Conservation (phyloP, 2,329 filamentous ascomycete genomes). For the Fusarium palustre region DNA sequence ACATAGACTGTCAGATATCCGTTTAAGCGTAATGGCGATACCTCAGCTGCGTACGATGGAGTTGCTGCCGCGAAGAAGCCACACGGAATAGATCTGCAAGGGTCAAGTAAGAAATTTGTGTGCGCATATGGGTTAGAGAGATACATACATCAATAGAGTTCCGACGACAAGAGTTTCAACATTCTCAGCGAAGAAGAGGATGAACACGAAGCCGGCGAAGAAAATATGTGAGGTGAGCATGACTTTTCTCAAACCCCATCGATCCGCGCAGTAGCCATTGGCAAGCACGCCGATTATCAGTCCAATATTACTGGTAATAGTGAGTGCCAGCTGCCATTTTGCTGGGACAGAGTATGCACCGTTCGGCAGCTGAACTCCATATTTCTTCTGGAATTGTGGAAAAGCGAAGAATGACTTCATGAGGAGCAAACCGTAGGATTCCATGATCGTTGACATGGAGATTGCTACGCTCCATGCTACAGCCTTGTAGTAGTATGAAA, state of each 20-base stretch:
- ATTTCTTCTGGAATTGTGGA: background rate
- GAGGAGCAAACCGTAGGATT: background rate
- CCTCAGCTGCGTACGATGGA: background rate
- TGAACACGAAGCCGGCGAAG: background rate
- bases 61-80: background rate
- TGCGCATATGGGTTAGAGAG: no score
- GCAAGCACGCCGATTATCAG: background rate
- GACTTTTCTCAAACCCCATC: background rate
- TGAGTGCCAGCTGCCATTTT: background rate
- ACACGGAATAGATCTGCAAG: background rate
- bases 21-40: background rate
- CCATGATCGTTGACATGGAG: background rate
- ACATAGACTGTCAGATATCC: background rate
- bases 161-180: background rate
- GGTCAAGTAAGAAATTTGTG: rapidly evolving
- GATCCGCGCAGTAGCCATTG: background rate
- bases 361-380: background rate
- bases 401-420: background rate
- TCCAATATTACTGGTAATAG: background rate
- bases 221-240: background rate
- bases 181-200: background rate
- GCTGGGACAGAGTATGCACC: background rate
- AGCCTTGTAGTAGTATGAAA: background rate
- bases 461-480: background rate
- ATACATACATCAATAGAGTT: background rate